A percentile compares a stretch with the other conserved stretches of the same genome.
Evolutionary conservation across 83 land plant species (phyloP).

Genomic region (Isoetes engelmannii): DNA sequence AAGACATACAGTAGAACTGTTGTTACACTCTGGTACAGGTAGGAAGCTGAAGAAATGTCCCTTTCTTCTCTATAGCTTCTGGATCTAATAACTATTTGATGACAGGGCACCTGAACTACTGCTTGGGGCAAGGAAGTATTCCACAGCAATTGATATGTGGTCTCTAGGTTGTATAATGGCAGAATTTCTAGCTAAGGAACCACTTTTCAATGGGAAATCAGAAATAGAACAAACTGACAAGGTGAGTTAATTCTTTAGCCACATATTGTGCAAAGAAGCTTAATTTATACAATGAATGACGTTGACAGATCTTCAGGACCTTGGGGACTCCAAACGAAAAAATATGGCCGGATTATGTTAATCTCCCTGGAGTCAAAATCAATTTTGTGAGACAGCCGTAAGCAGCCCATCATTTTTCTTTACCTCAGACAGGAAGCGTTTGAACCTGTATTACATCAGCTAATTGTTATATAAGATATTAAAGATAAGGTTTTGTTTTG

Average conservation of each 20-base stretch:
- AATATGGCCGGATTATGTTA: constrained; percentile 80
- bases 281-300: too few relatives aligned
- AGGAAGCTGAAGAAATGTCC: background rate
- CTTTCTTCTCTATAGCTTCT: background rate
- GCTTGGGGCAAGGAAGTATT: constrained; percentile 71
- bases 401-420: constrained; percentile 19
- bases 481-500: background rate
- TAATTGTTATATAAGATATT: too few relatives aligned
- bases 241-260: constrained; percentile 29
- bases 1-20: constrained; percentile 81
- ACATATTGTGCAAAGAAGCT: background rate
- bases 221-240: constrained; percentile 84
- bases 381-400: constrained; percentile 76
- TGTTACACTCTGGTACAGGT: constrained; percentile 98
- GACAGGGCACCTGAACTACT: constrained; percentile 87
- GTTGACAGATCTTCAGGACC: constrained; percentile 62
- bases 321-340: constrained; percentile 88
- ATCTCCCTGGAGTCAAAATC: constrained; percentile 60
- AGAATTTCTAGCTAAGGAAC: constrained; percentile 73
- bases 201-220: constrained; percentile 72
- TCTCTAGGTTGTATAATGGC: constrained; percentile 99
- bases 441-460: too few relatives aligned
- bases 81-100: background rate
- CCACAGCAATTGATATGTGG: constrained; percentile 98
- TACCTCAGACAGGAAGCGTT: background rate